A percentile compares a stretch with the other conserved stretches of the same genome.
These are phyloP conservation scores for Sambucus nigra DNA, from an alignment of 129 eudicot genomes.

Conservation along the genomic window DNA sequence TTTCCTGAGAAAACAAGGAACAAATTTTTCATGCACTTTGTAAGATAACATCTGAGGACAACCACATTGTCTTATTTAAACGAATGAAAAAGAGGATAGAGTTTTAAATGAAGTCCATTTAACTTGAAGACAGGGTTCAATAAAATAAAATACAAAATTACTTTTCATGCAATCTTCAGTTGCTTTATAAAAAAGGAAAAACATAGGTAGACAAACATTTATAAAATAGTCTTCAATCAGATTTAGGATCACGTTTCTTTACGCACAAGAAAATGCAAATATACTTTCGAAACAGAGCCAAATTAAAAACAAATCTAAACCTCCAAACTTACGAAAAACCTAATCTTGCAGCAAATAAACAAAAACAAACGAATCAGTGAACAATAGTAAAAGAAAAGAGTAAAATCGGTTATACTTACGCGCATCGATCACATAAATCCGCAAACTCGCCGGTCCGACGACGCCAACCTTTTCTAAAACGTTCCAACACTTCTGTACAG, in stretches of 20 bases:
- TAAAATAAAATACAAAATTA: no score
- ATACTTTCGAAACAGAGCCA: no score
- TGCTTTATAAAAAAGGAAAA: not conserved
- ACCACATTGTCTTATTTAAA: not conserved
- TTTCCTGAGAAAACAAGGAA: not conserved
- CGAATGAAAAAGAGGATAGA: not conserved
- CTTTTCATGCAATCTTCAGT: not conserved
- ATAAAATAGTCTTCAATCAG: not conserved
- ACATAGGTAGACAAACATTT: not conserved
- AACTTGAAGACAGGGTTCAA: not conserved
- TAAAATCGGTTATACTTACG: conserved; percentile 25
- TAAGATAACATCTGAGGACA: not conserved
- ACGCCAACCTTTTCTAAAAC: conserved; percentile 58
- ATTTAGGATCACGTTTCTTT: not conserved
- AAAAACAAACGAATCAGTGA: conserved; percentile 6
- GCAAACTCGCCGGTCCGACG: conserved; percentile 62
- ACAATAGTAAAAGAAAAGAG: not conserved
- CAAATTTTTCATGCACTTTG: not conserved
- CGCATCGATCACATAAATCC: conserved; percentile 72
- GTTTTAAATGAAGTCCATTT: no score
- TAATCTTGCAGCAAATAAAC: not conserved
- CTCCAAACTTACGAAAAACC: conserved; percentile 1
- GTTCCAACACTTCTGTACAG: conserved; percentile 35
- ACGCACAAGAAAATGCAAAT: not conserved
- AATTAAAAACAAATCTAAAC: not conserved